Evolutionary conservation across 2,329 filamentous ascomycete species (phyloP), one percentile per base, ranked within the genome.

Genomic region (Colletotrichum caudatum): DNA sequence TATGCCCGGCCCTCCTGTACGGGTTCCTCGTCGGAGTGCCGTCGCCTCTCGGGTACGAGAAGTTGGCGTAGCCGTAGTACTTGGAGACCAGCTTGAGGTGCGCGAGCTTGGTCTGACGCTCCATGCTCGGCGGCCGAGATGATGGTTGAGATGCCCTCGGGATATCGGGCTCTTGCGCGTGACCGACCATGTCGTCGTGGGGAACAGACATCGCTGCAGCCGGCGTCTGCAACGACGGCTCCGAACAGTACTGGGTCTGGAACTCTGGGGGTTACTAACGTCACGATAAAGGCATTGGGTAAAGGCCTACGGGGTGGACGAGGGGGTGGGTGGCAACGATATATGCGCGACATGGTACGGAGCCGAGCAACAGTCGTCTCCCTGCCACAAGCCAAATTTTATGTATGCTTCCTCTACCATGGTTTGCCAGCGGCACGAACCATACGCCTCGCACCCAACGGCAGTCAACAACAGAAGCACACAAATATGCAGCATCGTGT

Each of bases 61-160:
- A 83, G 76, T 83, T 84, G 73, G 80, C 78, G 64, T 82, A 78
- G 48, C 81, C 79, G 65, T 80, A 80, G 64, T 81, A 81, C 71
- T 82, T 83, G 23, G 81, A 79, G 37, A 82, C 81, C 60, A 83
- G 79, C 66, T 80, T 80, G 71, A 82, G 77, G 74, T 81, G 78
- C 39, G 79, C 80, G 64, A 82, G 76, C 71, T 79, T 80, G 74
- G 77, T 80, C 56, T 78, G 74, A 65, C 75, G 76, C 73, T 84
- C 81, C 81, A 83, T 82, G 73, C 71, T 73, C 46, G 69, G 57
- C 41, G 69, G 70, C 37, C 66, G 64, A 60, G 67, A 74, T 56
- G 65, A 74, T 50, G 65, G 39, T 23, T 33, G 56, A 33, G 69
- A 62, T 29, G 72, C 63, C 58, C 59, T 64, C 56, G 60, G 39